Percentiles rank a stretch among this genome's conserved stretches.
phyloP scores from a whole-genome alignment of 1,284 basidiomycete genomes.

The Leccinum proximum region DNA sequence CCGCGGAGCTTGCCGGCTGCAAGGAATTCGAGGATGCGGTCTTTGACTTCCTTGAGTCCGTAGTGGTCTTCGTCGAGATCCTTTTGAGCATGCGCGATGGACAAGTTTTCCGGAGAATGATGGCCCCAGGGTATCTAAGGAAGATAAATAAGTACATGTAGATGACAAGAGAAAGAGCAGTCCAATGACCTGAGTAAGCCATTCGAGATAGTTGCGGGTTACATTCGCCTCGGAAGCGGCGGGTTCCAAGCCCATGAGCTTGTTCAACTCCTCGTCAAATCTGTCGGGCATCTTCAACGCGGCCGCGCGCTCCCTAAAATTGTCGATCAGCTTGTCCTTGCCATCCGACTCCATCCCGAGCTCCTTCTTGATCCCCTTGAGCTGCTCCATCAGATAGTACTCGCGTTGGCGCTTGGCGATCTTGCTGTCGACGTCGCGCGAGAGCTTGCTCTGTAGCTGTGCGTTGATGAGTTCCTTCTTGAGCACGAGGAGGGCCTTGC shows the following conservation, averaged over 20 bases:
- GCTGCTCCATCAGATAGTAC: constrained; percentile 98
- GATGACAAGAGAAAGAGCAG: neutral
- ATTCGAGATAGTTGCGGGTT: constrained; percentile 96
- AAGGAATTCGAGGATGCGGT: constrained; percentile 97
- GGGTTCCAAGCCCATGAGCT: constrained; percentile 90
- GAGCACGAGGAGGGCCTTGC: constrained; percentile 89
- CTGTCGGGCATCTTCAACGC: constrained; percentile 90
- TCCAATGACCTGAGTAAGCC: constrained; percentile 79
- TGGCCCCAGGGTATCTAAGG: constrained; percentile 91
- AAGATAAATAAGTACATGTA: constrained; percentile 4
- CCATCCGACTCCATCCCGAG: constrained; percentile 97
- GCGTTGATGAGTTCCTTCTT: constrained; percentile 99
- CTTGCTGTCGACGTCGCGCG: constrained; percentile 93
- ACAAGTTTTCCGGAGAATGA: constrained; percentile 93
- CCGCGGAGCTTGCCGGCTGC: constrained; percentile 97
- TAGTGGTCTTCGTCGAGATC: constrained; percentile 98
- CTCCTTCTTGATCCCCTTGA: constrained; percentile 99
- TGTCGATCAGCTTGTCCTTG: constrained; percentile 96
- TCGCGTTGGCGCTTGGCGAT: constrained; percentile 97
- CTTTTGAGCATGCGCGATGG: constrained; percentile 79
- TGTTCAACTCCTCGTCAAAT: constrained; percentile 96
- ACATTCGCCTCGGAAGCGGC: constrained; percentile 94
- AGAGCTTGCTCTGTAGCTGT: constrained; percentile 93
- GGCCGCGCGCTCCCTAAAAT: constrained; percentile 91
- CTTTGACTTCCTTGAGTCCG: constrained; percentile 94